Conservation (phyloP, 2,329 filamentous ascomycete species). For the Colletotrichum filicis region DNA sequence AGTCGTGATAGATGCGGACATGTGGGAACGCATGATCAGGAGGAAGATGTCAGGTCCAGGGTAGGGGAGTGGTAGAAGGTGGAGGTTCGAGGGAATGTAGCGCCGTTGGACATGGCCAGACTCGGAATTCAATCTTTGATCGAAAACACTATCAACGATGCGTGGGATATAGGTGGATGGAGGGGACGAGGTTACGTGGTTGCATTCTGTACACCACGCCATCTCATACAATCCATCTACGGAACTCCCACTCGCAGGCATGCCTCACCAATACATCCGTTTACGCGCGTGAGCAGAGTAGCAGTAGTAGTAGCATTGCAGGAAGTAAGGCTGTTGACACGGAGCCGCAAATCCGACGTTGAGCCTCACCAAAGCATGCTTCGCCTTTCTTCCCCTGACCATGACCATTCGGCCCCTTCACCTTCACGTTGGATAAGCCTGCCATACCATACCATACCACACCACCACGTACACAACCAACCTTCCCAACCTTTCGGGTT, state of each 20-base stretch:
- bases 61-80: background rate
- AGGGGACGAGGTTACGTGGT: background rate
- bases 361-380: background rate
- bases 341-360: background rate
- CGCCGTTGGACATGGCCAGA: background rate
- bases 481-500: constrained; percentile 25
- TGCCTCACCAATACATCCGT: background rate
- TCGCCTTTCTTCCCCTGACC: background rate
- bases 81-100: background rate
- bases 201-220: background rate
- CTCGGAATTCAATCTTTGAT: background rate
- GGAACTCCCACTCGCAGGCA: background rate
- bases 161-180: background rate
- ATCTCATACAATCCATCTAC: background rate
- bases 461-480: background rate
- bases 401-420: background rate
- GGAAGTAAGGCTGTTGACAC: background rate
- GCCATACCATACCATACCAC: background rate
- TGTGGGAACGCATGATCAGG: background rate
- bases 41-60: background rate
- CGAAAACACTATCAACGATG: background rate
- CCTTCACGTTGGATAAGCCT: background rate
- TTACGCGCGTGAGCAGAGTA: background rate
- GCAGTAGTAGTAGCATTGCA: background rate
- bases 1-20: background rate